Base-by-base conservation (phyloP, 352 stramenopile genomes). In the Pythium guiyangense region DNA sequence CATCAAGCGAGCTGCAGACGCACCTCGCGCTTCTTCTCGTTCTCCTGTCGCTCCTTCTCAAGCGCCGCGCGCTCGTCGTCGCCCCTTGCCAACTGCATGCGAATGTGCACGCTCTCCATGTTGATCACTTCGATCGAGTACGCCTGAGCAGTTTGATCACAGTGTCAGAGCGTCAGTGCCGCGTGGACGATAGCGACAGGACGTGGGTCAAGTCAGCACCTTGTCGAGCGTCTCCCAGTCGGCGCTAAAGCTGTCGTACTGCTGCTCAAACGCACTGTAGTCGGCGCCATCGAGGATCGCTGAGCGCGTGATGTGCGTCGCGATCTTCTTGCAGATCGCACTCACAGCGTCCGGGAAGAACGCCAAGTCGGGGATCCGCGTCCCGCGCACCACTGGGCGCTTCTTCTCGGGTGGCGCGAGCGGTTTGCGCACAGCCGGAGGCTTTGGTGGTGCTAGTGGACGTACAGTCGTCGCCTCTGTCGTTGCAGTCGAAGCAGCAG, bases 151-250 rank as follows among this genome's bases (percentile, higher is more conserved):
- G 12, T 34, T 9, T 25, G 22, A 12, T 35, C 14, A 15, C 22
- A 57, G 3, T n/a, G 20, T 49, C 15, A 52, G 22, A 22, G n/a
- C n/a, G 34, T 29, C 17, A 35, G 20, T n/a, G 8, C 49, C 22
- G 22, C 22, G 1, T 22, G 22, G 22, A 22, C 22, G 22, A 22
- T 22, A 22, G 22, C 22, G 22, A 22, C 22, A n/a, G n/a, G n/a
- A n/a, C n/a, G n/a, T n/a, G n/a, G n/a, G n/a, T n/a, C 22, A 22
- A 1, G 22, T 12, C 29, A 50, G 20, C n/a, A 82, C 74, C 69
- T 85, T 88, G 57, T 92, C 78, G 22, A 92, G 75, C 56, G 73
- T 64, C 52, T 84, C 74, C 81, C 81, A 89, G 51, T 90, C 74
- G 3, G 66, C 62, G 0, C 55, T 56, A 27, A 86, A 74, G 15